Base-by-base conservation (phyloP, 2,329 filamentous ascomycete species). In the Colletotrichum sp. region DNA sequence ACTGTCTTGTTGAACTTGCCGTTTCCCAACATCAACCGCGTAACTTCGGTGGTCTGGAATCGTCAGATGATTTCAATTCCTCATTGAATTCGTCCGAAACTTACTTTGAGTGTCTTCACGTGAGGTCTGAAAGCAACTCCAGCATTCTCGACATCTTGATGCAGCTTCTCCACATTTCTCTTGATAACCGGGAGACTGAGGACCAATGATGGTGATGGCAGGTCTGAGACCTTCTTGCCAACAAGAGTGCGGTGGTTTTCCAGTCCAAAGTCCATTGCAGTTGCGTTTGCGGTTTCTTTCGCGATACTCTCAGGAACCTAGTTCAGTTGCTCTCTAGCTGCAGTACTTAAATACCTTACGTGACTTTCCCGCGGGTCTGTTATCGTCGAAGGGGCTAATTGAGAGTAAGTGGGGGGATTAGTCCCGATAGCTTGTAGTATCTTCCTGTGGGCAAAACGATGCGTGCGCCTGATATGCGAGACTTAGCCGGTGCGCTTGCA, bases 101-200 rank as follows among this genome's bases (percentile, higher is more conserved):
- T 10, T 28, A 85, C 86, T 82, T 87, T 87, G 28, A 87, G 80
- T 0, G 86, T 87, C 77, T 87, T 87, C n/a, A 87, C 83, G 77
- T 87, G 86, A 21, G 86, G 85, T 24, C 86, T 79, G 30, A 87
- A 87, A 5, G 78, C 74, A 32, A 87, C 83, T 0, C 82, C 83
- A 0, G 86, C 76, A 21, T 79, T 80, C 26, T 86, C 81, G 12
- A 87, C 85, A 82, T 87, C 85, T 3, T 79, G 78, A 21, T 84
- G 83, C 3, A 87, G 75, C 8, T 75, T 80, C 5, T 82, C 78
- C 52, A 85, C 82, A 64, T 87, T 87, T 38, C 75, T 80, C 78
- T 87, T 81, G 5, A 87, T 76, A 2, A 84, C 78, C 1, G 84
- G 82, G 64, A 84, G 80, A 77, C 82, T 85, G 36, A 87, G 78